These are phyloP conservation scores for Persicaria tinctoria DNA, from an alignment of 148 eudicot genomes.

Conservation along the genomic window DNA sequence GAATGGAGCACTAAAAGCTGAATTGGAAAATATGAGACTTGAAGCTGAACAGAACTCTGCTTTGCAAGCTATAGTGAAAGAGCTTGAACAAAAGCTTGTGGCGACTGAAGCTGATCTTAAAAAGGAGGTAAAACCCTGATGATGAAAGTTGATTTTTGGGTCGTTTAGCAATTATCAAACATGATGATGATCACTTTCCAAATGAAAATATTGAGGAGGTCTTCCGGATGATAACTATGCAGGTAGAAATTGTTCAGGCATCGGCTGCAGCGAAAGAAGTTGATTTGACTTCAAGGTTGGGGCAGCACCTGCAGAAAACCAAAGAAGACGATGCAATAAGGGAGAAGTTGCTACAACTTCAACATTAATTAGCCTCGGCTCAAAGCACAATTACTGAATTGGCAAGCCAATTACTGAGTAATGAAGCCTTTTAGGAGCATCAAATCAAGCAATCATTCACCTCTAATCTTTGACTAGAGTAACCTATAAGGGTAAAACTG, in stretches of 20 bases:
- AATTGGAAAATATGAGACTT: conserved; percentile 36
- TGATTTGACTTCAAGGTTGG: conserved; percentile 28
- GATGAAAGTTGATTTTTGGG: neutral
- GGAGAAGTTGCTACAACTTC: conserved; percentile 27
- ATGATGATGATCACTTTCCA: neutral
- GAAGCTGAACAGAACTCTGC: conserved; percentile 36
- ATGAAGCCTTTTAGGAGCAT: neutral
- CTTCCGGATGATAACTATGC: neutral
- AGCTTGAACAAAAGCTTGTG: conserved; percentile 46
- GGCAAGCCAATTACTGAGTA: conserved; percentile 14
- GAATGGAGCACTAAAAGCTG: conserved; percentile 34
- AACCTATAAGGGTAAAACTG: conserved; percentile 57
- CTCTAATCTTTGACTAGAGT: neutral
- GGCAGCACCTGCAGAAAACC: conserved; percentile 25
- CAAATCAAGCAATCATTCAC: neutral
- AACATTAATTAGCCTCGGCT: conserved; percentile 31
- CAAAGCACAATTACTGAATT: conserved; percentile 19
- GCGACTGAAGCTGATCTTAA: conserved; percentile 37
- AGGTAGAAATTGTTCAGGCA: conserved; percentile 25
- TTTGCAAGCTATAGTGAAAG: conserved; percentile 36
- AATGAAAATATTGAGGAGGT: neutral
- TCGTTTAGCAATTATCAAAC: neutral
- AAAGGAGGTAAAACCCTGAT: conserved; percentile 37
- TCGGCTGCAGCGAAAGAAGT: conserved; percentile 27
- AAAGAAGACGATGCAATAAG: conserved; percentile 20